phyloP scores from a whole-genome alignment of 2,329 filamentous ascomycete species.

The Fusarium burgessii region DNA sequence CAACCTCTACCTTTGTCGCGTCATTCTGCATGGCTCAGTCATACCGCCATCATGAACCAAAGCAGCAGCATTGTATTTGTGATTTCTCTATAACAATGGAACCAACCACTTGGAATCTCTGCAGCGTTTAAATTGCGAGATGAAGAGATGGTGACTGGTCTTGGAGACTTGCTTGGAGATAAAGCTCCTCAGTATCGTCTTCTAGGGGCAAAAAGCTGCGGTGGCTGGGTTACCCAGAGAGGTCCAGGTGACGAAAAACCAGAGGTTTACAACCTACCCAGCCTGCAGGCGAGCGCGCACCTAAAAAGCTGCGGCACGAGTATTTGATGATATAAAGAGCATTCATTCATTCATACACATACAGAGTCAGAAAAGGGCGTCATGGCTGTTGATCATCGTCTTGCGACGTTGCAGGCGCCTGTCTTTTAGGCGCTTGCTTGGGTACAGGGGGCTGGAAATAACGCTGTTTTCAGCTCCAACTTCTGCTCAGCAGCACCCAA shows the following conservation, averaged over 20 bases:
- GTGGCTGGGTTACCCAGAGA: slow-evolving; percentile 37
- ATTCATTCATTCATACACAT: slow-evolving; percentile 28
- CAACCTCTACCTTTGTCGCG: slow-evolving; percentile 39
- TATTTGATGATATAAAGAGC: slow-evolving; percentile 44
- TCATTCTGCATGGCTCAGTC: slow-evolving; percentile 32
- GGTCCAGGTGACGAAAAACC: slow-evolving; percentile 38
- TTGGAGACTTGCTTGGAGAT: slow-evolving; percentile 44
- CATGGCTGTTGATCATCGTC: slow-evolving; percentile 37
- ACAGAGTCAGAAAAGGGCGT: slow-evolving; percentile 29
- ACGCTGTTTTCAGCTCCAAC: slow-evolving; percentile 22
- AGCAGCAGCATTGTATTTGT: slow-evolving; percentile 48
- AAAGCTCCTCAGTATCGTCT: slow-evolving; percentile 39
- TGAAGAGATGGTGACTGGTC: slow-evolving; percentile 41
- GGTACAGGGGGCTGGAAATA: slow-evolving; percentile 42
- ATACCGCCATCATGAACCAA: slow-evolving; percentile 42
- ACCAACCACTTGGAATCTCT: slow-evolving; percentile 40
- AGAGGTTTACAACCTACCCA: slow-evolving; percentile 42
- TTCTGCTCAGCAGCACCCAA: slow-evolving; percentile 23
- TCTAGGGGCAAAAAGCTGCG: slow-evolving; percentile 36
- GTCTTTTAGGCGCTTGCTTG: slow-evolving; percentile 28
- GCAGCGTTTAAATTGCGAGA: slow-evolving; percentile 49
- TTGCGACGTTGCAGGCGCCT: slow-evolving; percentile 34
- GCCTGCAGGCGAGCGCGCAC: slow-evolving; percentile 37
- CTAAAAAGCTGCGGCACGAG: slow-evolving; percentile 42
- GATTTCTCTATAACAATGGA: slow-evolving; percentile 48